Conservation (phyloP, 106 monocot species). For the Dendrobium huoshanense region DNA sequence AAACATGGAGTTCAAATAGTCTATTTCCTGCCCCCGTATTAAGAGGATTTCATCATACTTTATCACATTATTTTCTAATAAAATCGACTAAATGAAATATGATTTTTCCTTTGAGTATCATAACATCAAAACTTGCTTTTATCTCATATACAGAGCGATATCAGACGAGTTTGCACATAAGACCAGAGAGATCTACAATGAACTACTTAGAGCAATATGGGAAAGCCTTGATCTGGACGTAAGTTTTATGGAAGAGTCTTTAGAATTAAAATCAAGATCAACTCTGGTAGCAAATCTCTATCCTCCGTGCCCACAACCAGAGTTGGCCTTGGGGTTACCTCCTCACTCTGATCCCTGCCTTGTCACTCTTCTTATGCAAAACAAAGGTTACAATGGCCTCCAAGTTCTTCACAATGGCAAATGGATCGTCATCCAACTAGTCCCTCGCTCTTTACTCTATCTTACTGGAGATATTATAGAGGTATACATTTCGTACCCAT, state of each 20-base stretch:
- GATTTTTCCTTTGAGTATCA: no score
- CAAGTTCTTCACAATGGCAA: conserved; percentile 40
- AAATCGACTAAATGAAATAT: no score
- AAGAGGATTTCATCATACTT: no score
- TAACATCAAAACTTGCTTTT: background rate
- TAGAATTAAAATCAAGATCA: conserved; percentile 33
- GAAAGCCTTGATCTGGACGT: conserved; percentile 42
- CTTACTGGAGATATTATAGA: conserved; percentile 61
- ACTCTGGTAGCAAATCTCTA: conserved; percentile 33
- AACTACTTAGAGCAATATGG: conserved; percentile 33
- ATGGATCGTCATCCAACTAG: conserved; percentile 41
- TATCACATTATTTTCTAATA: no score
- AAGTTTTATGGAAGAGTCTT: conserved; percentile 17
- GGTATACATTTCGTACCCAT: conserved; percentile 18
- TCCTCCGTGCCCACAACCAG: conserved; percentile 46
- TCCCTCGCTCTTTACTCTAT: conserved; percentile 37
- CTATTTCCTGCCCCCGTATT: no score
- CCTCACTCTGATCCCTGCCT: conserved; percentile 65
- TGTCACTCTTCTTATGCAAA: conserved; percentile 52
- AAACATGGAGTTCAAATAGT: no score
- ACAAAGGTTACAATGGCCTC: conserved; percentile 34
- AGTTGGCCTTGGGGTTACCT: conserved; percentile 35
- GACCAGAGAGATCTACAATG: conserved; percentile 28
- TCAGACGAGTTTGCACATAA: conserved; percentile 20
- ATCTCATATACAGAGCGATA: background rate